Evolutionary conservation across 768 basidiomycete species (phyloP), one percentile per base, ranked within the genome.

Genomic region (Tubosaeta sp.): DNA sequence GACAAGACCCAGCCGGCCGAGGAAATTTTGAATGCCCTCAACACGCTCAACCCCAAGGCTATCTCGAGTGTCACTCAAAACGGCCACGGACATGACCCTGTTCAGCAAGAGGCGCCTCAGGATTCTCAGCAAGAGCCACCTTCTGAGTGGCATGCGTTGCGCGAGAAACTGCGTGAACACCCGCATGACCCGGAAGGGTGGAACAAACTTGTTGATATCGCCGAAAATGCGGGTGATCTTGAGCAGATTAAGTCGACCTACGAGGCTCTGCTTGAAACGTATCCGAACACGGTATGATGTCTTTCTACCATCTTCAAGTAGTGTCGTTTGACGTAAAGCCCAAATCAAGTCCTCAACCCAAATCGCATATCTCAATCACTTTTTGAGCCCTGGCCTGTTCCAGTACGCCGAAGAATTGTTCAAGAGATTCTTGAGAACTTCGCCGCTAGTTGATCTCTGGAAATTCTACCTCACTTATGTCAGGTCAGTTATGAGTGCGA

Each of bases 391-490:
- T 38, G 70, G 78, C 19, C 77, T 83, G 21, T 89, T 88, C 69
- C 75, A 78, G 51, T 81, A 83, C 60, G 94, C 90, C 18, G 92
- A 95, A 71, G 79, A 80, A 9, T 71, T 97, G n/a, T 98, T 97
- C 75, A 88, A 85, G 61, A 80, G 83, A 48, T 97, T 91, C 64
- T 71, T 98, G 50, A 83, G 82, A 62, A 80, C 82, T 16, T 93
- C 92, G 0, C 89, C 93, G 6, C 86, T 86, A 48, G 92, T 94
- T 56, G 88, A 91, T 54, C 76, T 97, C 3, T 95, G 92, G 89
- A 87, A 83, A 64, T 91, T 89, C 63, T 99, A 99, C 70, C 74
- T 99, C 55, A 85, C 84, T 40, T 97, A 96, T 69, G 91, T 99
- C 62, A 82, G 95, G 78, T 88, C 71, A 60, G 84, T 80, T 54